A percentile compares a stretch with the other conserved stretches of the same genome.
phyloP scores from a whole-genome alignment of 169 alveolate genomes.

The Pseudocohnilembus persalinus region DNA sequence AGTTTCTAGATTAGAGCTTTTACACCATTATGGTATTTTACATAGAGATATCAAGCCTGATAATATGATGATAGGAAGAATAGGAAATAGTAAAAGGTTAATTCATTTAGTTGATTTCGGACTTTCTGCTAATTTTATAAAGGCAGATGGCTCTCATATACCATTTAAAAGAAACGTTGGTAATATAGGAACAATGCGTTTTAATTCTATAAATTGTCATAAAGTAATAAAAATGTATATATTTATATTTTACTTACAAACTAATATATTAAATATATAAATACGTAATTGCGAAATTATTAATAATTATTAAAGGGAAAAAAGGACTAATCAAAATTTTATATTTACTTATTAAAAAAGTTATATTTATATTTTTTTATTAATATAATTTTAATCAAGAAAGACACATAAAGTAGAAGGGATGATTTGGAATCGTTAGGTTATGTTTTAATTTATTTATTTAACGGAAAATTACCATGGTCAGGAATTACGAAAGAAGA shows the following conservation, averaged over 20 bases:
- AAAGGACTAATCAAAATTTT: too few relatives aligned
- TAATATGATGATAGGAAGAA: slow-evolving; percentile 35
- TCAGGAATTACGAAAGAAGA: slow-evolving; percentile 62
- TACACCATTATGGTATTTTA: slow-evolving; percentile 24
- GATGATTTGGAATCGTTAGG: slow-evolving; percentile 80
- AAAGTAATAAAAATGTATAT: slow-evolving; percentile 27
- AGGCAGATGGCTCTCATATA: slow-evolving; percentile 49
- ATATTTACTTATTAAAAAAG: too few relatives aligned
- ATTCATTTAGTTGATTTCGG: slow-evolving; percentile 42
- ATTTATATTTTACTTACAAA: too few relatives aligned
- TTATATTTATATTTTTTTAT: too few relatives aligned
- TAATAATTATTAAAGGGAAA: too few relatives aligned
- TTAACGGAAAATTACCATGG: slow-evolving; percentile 79
- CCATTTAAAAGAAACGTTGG: slow-evolving; percentile 57
- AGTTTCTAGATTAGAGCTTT: slow-evolving; percentile 12
- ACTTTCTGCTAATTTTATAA: slow-evolving; percentile 22
- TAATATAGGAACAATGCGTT: slow-evolving; percentile 70
- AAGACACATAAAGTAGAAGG: slow-evolving; percentile 70
- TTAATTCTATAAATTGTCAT: slow-evolving; percentile 69
- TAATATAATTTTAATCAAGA: neutral
- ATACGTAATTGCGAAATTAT: too few relatives aligned
- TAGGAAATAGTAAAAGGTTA: slow-evolving; percentile 14
- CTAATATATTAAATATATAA: too few relatives aligned
- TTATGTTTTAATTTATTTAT: slow-evolving; percentile 66
- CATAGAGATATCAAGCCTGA: slow-evolving; percentile 50